Conservation (phyloP, 768 basidiomycete species). For the Hypsizygus marmoreus region DNA sequence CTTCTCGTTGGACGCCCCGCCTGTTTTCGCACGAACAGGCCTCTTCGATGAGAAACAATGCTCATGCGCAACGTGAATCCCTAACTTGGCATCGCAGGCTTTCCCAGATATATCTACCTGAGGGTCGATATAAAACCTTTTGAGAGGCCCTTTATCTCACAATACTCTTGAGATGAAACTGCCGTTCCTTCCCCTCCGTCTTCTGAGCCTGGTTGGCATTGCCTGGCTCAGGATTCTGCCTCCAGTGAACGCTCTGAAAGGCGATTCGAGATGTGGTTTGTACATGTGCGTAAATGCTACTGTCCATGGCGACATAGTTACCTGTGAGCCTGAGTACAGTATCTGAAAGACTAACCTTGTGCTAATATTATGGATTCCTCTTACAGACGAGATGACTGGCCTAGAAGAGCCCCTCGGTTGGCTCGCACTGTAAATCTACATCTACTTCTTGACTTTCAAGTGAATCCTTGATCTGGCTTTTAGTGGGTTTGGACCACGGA, state of each 20-base stretch:
- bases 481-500: slow-evolving; percentile 52
- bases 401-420: slow-evolving; percentile 46
- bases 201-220: slow-evolving; percentile 14
- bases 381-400: slow-evolving; percentile 46
- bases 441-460: too few relatives aligned
- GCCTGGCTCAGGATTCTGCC: slow-evolving; percentile 22
- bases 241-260: slow-evolving; percentile 32
- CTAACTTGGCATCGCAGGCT: background rate
- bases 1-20: slow-evolving; percentile 22
- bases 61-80: background rate
- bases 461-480: too few relatives aligned
- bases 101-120: slow-evolving; percentile 4
- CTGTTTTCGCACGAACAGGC: slow-evolving; percentile 14
- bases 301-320: slow-evolving; percentile 40
- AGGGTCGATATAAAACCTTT: background rate
- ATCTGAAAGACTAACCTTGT: too few relatives aligned
- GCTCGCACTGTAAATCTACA: slow-evolving; percentile 53
- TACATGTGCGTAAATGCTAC: slow-evolving; percentile 52
- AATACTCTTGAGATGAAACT: background rate
- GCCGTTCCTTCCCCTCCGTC: slow-evolving; percentile 13
- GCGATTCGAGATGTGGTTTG: slow-evolving; percentile 44
- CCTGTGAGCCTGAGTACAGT: too few relatives aligned
- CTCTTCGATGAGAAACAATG: slow-evolving; percentile 4
- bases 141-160: background rate
- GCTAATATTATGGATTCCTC: background rate